These are phyloP conservation scores for Saprolegnia diclina DNA, from an alignment of 352 stramenopile genomes.

Conservation along the genomic window DNA sequence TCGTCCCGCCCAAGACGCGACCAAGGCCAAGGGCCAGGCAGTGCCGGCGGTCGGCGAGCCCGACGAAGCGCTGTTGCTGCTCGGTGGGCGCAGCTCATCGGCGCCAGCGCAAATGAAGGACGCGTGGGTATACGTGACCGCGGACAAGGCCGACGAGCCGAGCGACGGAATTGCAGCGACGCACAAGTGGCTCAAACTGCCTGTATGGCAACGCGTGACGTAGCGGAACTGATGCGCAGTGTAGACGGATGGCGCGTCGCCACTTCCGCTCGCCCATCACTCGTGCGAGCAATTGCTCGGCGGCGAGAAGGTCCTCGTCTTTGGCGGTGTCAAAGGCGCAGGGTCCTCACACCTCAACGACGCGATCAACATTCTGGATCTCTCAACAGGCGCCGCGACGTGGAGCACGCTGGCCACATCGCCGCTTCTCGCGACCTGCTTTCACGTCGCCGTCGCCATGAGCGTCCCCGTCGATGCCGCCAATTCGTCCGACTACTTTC, in stretches of 20 bases:
- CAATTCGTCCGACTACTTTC: background rate
- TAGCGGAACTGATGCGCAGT: background rate
- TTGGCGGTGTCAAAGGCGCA: conserved; percentile 38
- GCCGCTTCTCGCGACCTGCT: conserved; percentile 36
- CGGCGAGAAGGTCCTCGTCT: conserved; percentile 6
- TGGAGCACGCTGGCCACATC: conserved; percentile 33
- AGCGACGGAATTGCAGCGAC: background rate
- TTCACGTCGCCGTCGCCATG: conserved; percentile 32
- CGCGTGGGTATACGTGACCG: conserved; percentile 4
- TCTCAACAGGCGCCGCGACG: conserved; percentile 32
- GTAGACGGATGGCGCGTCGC: conserved; percentile 22
- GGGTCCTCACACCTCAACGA: conserved; percentile 32
- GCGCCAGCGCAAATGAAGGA: background rate
- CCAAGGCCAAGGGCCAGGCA: conserved; percentile 3
- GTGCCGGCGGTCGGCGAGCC: background rate
- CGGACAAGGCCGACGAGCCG: conserved; percentile 7
- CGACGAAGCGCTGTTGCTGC: conserved; percentile 15
- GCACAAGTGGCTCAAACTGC: conserved; percentile 22
- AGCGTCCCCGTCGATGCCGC: conserved; percentile 17
- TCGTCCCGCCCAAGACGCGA: conserved; percentile 5
- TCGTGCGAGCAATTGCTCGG: background rate
- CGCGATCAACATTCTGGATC: conserved; percentile 44
- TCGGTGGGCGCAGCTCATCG: conserved; percentile 1
- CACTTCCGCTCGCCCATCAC: conserved; percentile 16
- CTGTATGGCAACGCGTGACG: background rate